phyloP scores from a whole-genome alignment of 2,329 filamentous ascomycete genomes.

The Colletotrichum siamense region DNA sequence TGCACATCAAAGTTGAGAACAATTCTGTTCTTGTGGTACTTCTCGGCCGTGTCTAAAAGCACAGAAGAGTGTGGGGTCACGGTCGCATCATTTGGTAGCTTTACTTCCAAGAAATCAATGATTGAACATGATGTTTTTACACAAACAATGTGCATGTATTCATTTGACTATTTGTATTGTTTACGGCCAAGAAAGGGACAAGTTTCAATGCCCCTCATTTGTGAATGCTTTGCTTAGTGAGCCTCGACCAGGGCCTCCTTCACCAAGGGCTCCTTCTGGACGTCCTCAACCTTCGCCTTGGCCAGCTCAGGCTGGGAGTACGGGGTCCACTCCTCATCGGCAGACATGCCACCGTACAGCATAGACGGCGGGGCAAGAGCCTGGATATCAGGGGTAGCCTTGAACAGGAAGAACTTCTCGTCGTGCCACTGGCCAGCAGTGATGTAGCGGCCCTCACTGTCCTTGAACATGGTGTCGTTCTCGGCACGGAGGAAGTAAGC shows the following conservation, averaged over 20 bases:
- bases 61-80: neutral
- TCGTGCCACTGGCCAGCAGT: slow-evolving; percentile 61
- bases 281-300: slow-evolving; percentile 8
- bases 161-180: neutral
- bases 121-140: neutral
- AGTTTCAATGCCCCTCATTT: neutral
- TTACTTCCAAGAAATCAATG: neutral
- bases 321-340: slow-evolving; percentile 17
- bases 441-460: slow-evolving; percentile 58
- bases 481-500: slow-evolving; percentile 64
- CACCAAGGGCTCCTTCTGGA: slow-evolving; percentile 1
- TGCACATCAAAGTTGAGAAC: neutral
- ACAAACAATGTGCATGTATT: neutral
- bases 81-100: neutral
- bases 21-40: neutral
- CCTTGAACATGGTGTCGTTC: slow-evolving; percentile 60
- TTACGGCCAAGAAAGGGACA: neutral
- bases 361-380: slow-evolving; percentile 53
- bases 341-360: slow-evolving; percentile 54
- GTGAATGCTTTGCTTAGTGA: neutral
- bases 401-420: slow-evolving; percentile 42
- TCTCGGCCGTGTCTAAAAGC: neutral
- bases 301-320: slow-evolving; percentile 8
- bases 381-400: slow-evolving; percentile 32
- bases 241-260: slow-evolving; percentile 15